A percentile compares a stretch with the other conserved stretches of the same genome.
These are phyloP conservation scores for Podila verticillata DNA, from an alignment of 192 early-diverging fungal species.

Conservation along the genomic window DNA sequence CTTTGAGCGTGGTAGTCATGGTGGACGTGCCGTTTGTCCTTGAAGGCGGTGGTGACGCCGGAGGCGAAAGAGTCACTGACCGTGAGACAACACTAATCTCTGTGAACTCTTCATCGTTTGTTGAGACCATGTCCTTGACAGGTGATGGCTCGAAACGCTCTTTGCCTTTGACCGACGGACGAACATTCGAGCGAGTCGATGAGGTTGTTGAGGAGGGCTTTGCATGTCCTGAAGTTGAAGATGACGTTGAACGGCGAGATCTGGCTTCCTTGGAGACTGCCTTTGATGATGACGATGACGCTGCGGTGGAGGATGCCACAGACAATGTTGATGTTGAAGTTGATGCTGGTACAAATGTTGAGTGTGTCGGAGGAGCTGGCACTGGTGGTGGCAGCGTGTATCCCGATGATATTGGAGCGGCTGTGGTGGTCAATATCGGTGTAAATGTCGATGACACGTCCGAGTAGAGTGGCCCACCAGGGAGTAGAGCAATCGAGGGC, in stretches of 20 bases:
- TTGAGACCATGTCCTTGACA: neutral
- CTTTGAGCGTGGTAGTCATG: no score
- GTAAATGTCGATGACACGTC: neutral
- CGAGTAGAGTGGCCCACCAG: neutral
- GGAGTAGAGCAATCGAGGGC: neutral
- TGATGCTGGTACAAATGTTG: neutral
- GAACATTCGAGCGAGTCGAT: neutral
- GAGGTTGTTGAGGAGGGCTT: slow-evolving; percentile 7
- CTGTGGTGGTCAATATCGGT: neutral
- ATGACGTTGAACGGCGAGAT: neutral
- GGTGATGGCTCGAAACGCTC: no score
- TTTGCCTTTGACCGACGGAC: no score
- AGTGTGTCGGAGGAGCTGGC: neutral
- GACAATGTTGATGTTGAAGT: neutral
- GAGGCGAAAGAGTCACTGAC: slow-evolving; percentile 4
- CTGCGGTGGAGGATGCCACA: neutral
- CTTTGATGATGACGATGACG: neutral
- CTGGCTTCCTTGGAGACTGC: slow-evolving; percentile 3
- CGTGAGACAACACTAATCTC: neutral
- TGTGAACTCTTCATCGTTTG: slow-evolving; percentile 13
- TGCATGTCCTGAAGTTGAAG: slow-evolving; percentile 1
- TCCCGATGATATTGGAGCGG: neutral
- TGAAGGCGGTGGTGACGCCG: slow-evolving; percentile 13
- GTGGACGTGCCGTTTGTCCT: no score
- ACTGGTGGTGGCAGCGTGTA: neutral